Evolutionary conservation across 2,329 filamentous ascomycete species (phyloP).

Genomic region (Microascus cirrosus): DNA sequence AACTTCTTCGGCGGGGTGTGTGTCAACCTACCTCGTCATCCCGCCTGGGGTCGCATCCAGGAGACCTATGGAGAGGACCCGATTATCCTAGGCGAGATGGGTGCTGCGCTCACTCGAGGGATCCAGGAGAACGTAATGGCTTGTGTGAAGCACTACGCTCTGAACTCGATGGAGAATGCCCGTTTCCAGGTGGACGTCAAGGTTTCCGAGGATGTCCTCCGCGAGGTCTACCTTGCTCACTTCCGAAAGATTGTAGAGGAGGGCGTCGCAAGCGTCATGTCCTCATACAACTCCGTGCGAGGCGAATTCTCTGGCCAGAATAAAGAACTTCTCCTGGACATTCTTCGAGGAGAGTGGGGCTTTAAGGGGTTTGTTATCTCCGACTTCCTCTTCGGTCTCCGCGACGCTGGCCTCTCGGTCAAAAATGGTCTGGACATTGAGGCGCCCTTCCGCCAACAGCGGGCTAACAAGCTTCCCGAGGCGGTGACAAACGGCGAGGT

Average conservation of each 20-base stretch:
- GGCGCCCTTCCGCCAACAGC: constrained; percentile 9
- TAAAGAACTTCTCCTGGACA: constrained; percentile 8
- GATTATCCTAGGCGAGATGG: constrained; percentile 10
- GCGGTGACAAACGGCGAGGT: constrained; percentile 5
- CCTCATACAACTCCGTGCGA: constrained; percentile 10
- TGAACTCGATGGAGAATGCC: constrained; percentile 14
- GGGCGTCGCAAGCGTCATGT: constrained; percentile 10
- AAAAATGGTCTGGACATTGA: constrained; percentile 12
- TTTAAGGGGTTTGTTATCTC: constrained; percentile 11
- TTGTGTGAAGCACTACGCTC: constrained; percentile 12
- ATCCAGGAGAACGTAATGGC: constrained; percentile 12
- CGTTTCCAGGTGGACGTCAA: constrained; percentile 12
- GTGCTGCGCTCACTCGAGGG: constrained; percentile 8
- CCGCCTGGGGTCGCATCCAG: constrained; percentile 12
- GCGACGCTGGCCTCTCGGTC: constrained; percentile 8
- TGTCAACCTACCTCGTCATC: constrained; percentile 13
- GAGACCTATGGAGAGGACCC: constrained; percentile 13
- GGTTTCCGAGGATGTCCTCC: constrained; percentile 8
- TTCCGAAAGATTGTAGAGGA: constrained; percentile 10
- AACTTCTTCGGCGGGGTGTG: constrained; percentile 12
- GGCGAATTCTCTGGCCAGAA: constrained; percentile 11
- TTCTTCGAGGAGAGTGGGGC: constrained; percentile 9
- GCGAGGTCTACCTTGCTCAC: constrained; percentile 12
- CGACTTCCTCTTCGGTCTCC: constrained; percentile 10
- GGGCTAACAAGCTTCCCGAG: neutral